A percentile compares a stretch with the other conserved stretches of the same genome.
Conservation (phyloP, 2,329 filamentous ascomycete species). For the Alternaria sp. region DNA sequence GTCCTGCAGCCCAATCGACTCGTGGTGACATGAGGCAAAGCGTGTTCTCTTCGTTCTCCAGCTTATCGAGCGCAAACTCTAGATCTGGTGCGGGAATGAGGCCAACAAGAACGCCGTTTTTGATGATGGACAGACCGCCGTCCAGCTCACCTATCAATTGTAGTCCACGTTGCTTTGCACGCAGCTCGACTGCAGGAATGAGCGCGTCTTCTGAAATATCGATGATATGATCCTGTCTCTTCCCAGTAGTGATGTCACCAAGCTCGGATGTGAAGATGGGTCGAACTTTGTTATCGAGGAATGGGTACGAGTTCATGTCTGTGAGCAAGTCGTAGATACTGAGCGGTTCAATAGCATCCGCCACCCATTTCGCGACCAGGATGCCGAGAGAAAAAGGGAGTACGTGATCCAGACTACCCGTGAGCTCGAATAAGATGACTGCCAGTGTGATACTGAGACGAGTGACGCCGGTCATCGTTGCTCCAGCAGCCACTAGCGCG, state of each 20-base stretch:
- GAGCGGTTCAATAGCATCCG: slow-evolving; percentile 89
- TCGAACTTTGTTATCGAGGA: slow-evolving; percentile 94
- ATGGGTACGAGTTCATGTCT: slow-evolving; percentile 96
- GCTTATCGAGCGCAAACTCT: slow-evolving; percentile 86
- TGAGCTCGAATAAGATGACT: slow-evolving; percentile 95
- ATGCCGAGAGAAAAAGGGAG: slow-evolving; percentile 92
- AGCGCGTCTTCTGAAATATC: slow-evolving; percentile 85
- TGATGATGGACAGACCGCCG: slow-evolving; percentile 85
- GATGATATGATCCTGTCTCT: slow-evolving; percentile 79
- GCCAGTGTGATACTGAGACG: slow-evolving; percentile 90
- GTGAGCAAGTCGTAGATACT: slow-evolving; percentile 96
- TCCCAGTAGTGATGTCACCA: slow-evolving; percentile 80
- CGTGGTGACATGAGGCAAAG: slow-evolving; percentile 82
- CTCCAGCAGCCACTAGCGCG: slow-evolving; percentile 89
- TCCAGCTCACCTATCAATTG: slow-evolving; percentile 89
- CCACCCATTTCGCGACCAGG: slow-evolving; percentile 96
- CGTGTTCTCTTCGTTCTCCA: slow-evolving; percentile 74
- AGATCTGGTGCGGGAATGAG: slow-evolving; percentile 93
- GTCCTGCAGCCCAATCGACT: slow-evolving; percentile 53
- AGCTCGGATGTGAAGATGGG: slow-evolving; percentile 89
- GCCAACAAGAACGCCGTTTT: slow-evolving; percentile 80
- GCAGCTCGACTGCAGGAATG: slow-evolving; percentile 76
- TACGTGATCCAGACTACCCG: slow-evolving; percentile 92
- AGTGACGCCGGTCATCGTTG: slow-evolving; percentile 98
- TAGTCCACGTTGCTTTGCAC: slow-evolving; percentile 79